These are phyloP conservation scores for Stachybotrys chartarum DNA, from an alignment of 2,329 filamentous ascomycete genomes.

Conservation along the genomic window DNA sequence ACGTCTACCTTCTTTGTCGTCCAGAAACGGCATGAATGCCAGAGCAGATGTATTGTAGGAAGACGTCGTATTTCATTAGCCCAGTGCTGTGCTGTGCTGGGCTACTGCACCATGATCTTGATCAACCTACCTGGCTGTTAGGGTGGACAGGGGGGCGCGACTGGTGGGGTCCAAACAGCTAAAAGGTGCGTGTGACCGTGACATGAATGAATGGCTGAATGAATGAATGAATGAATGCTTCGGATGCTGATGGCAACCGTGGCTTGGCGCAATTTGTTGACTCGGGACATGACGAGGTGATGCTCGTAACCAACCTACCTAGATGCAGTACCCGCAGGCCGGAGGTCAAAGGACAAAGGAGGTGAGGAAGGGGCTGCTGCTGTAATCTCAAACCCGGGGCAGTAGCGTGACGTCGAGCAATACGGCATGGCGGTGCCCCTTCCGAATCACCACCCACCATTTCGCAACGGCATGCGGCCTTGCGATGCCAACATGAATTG, in stretches of 20 bases:
- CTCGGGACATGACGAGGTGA: neutral
- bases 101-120: neutral
- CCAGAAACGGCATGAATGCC: neutral
- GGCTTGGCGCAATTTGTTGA: neutral
- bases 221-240: neutral
- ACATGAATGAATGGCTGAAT: neutral
- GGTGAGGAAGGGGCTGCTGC: neutral
- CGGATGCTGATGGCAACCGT: neutral
- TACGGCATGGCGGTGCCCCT: neutral
- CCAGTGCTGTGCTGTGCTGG: no score
- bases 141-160: neutral
- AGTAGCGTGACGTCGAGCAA: neutral
- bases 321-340: no score
- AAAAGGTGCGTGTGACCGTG: neutral
- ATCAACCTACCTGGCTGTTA: neutral
- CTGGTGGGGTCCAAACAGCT: neutral
- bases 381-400: neutral
- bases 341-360: neutral
- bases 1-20: neutral
- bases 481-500: no score
- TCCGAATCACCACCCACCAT: neutral
- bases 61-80: neutral
- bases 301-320: neutral
- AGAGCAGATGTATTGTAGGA: neutral
- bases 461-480: neutral